phyloP scores from a whole-genome alignment of 176 grass and related monocot species.

The Pontederia paniculata region DNA sequence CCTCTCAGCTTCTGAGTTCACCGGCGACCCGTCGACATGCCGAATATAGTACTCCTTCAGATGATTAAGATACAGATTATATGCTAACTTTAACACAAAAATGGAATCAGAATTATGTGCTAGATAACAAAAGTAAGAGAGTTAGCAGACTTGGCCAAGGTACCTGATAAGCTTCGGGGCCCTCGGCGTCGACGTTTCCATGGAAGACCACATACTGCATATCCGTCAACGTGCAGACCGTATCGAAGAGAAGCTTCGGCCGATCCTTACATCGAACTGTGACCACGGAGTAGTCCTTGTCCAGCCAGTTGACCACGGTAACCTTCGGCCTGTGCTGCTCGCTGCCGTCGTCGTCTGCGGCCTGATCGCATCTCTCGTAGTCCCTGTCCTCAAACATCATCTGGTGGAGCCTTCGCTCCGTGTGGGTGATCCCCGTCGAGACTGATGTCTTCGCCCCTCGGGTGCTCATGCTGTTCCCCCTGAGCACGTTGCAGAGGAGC shows the following conservation, averaged over 20 bases:
- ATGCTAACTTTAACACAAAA: not conserved
- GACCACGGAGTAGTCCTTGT: conserved; percentile 78
- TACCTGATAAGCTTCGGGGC: conserved; percentile 65
- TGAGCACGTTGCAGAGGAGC: conserved; percentile 39
- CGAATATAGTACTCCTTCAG: conserved; percentile 78
- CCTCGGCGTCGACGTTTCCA: conserved; percentile 55
- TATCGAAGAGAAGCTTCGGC: conserved; percentile 76
- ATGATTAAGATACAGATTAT: conserved; percentile 2
- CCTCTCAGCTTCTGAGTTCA: conserved; percentile 58
- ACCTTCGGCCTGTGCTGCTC: conserved; percentile 33
- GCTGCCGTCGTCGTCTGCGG: not conserved
- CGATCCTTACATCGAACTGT: conserved; percentile 74
- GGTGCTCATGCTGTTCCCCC: conserved; percentile 25
- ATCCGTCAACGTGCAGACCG: conserved; percentile 75
- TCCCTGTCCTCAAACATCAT: conserved; percentile 66
- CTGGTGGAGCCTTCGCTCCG: conserved; percentile 63
- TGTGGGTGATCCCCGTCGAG: conserved; percentile 31
- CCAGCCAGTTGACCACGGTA: conserved; percentile 57
- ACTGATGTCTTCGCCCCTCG: conserved; percentile 28
- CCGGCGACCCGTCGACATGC: conserved; percentile 54
- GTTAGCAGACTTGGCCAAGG: not conserved
- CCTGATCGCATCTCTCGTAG: conserved; percentile 23
- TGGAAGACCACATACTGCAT: conserved; percentile 73
- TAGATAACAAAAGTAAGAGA: conserved; percentile 1
- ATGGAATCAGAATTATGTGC: not conserved